Evolutionary conservation across 139 green algal genomes (phyloP), one percentile per base, ranked within the genome.

Genomic region (Chlorokybus atmophyticus): DNA sequence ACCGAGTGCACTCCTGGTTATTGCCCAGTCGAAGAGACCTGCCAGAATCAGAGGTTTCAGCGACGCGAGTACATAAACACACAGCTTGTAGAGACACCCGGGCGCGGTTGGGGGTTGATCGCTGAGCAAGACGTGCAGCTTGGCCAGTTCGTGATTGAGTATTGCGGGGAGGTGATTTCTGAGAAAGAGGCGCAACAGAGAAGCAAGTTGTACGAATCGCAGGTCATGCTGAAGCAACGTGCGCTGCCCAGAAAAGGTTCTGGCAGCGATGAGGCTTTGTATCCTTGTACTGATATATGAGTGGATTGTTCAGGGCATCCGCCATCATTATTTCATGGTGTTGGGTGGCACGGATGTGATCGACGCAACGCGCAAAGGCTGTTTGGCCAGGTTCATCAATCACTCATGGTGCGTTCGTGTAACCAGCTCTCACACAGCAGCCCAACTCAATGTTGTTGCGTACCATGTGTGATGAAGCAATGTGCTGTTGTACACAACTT

Each of bases 311-410:
- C n/a, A n/a, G 14, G 35, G 35, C 35, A 44, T 44, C 35, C 10
- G 10, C 5, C 92, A 98, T 73, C 91, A 87, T 67, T 98, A 98
- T 69, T 94, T 97, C 76, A 94, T 98, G 84, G 94, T 87, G 55
- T 66, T 97, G 6, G 87, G 83, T 25, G 93, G 93, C 60, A 82
- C 85, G 7, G 91, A 98, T 70, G 85, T 97, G 47, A 94, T 98
- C 56, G 90, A 98, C 60, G 90, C 90, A 2, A 82, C 60, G 26
- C 23, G 29, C 10, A 79, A 92, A 75, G 91, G 91, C 40, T 90
- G 88, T 60, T 59, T 82, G 38, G 87, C 83, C 2, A 78, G 91
- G 40, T 98, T 98, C 75, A 87, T 97, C 74, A 98, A 98, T 71
- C 91, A 98, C 81, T 84, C 70, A 10, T 98, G 91, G 75, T 68